Percentiles rank a stretch among this genome's conserved stretches.
Evolutionary conservation across 345 rosid genomes (phyloP).

Genomic region (Populus alba): DNA sequence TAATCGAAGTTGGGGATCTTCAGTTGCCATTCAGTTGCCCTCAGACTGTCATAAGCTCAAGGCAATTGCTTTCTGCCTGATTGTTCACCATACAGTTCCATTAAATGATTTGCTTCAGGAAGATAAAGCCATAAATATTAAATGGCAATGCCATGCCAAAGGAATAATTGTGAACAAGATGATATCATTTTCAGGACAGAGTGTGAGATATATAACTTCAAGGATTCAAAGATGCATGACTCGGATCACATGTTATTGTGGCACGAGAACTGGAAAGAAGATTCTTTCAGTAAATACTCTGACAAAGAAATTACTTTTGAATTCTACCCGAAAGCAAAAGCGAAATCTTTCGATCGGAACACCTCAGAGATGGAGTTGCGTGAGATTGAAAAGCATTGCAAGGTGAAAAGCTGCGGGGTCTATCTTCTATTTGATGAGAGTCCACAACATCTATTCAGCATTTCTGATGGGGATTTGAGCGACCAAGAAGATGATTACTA

Average conservation of each 20-base stretch:
- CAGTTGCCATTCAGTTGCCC: background rate
- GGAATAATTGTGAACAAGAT: too few species aligned
- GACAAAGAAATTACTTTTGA: background rate
- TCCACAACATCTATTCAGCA: background rate
- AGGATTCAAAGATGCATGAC: too few species aligned
- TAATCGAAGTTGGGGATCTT: background rate
- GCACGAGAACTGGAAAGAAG: background rate
- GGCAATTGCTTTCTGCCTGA: background rate
- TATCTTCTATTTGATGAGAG: background rate
- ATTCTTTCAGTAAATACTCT: background rate
- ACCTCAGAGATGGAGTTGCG: too few species aligned
- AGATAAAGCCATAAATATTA: too few species aligned
- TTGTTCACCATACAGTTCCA: background rate
- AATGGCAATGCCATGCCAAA: too few species aligned
- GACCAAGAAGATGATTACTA: too few species aligned
- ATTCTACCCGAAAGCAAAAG: background rate
- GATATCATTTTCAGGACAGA: too few species aligned
- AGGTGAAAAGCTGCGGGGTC: background rate
- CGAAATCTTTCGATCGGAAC: too few species aligned
- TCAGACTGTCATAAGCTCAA: background rate
- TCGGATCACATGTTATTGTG: background rate
- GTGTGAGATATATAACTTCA: too few species aligned
- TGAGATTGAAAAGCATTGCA: background rate
- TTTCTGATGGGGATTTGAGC: too few species aligned
- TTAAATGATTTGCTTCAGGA: background rate